Conservation (phyloP, 2,329 filamentous ascomycete species). For the Ceratocystiopsis sp. region DNA sequence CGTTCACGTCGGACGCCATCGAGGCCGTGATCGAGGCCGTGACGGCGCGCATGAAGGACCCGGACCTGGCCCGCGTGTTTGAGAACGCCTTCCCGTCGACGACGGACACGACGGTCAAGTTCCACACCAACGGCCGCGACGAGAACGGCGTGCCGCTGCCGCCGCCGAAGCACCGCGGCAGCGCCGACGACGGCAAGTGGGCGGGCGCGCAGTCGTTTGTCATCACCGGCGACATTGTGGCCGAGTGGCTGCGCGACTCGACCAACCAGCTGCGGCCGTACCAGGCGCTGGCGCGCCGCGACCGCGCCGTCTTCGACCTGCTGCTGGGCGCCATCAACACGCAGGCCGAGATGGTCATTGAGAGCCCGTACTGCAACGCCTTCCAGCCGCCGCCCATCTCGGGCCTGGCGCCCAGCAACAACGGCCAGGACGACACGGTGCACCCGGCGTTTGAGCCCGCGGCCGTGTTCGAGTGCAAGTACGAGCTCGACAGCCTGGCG, state of each 20-base stretch:
- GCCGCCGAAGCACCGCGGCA: constrained; percentile 17
- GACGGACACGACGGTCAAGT: constrained; percentile 75
- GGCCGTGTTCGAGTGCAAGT: constrained; percentile 95
- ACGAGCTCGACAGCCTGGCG: constrained; percentile 89
- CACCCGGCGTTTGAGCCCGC: constrained; percentile 73
- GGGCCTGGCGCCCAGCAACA: constrained; percentile 48
- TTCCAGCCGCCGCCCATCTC: constrained; percentile 89
- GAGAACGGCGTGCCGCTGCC: constrained; percentile 12
- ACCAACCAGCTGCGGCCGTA: constrained; percentile 86
- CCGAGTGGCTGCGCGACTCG: constrained; percentile 86
- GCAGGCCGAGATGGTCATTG: constrained; percentile 85
- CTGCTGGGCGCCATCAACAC: constrained; percentile 13
- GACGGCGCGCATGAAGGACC: constrained; percentile 61
- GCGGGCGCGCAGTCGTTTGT: constrained; percentile 79
- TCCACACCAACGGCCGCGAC: constrained; percentile 51
- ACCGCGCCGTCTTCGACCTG: constrained; percentile 51
- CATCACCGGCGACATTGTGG: constrained; percentile 80
- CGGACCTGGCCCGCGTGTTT: constrained; percentile 80
- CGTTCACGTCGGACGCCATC: constrained; percentile 72
- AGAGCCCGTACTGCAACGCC: constrained; percentile 92
- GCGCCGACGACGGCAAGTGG: constrained; percentile 47
- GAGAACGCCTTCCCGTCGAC: constrained; percentile 92
- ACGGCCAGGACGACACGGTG: constrained; percentile 69
- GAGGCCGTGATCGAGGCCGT: constrained; percentile 78
- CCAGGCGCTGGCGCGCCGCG: constrained; percentile 66